These are phyloP conservation scores for Prunus fruticosa DNA, from an alignment of 306 rosid species.

Conservation along the genomic window DNA sequence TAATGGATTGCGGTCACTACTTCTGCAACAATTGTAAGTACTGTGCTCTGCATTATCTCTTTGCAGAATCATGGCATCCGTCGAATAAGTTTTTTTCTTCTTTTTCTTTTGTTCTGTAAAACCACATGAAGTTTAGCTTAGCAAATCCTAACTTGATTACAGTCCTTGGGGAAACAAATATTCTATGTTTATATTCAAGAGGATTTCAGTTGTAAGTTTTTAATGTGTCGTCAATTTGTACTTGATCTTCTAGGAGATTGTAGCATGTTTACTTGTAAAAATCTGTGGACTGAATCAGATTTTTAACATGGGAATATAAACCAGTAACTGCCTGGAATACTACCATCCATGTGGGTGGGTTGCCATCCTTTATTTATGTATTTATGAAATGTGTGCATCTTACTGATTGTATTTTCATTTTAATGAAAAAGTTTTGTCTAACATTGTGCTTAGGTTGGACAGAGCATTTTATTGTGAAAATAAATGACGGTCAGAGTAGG, in stretches of 20 bases:
- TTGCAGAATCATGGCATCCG: background rate
- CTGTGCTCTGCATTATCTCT: background rate
- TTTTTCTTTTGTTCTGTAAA: background rate
- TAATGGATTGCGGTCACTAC: constrained; percentile 35
- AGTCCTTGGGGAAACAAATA: background rate
- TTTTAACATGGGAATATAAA: background rate
- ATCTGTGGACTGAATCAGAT: background rate
- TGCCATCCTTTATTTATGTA: background rate
- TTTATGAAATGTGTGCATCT: background rate
- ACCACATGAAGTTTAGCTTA: background rate
- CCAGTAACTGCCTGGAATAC: background rate
- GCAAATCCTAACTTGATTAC: background rate
- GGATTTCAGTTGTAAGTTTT: background rate
- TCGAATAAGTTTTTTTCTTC: background rate
- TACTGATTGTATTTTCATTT: background rate
- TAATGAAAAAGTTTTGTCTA: background rate
- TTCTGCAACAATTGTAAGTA: constrained; percentile 39
- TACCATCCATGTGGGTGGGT: background rate
- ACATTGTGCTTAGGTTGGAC: constrained; percentile 40
- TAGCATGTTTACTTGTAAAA: background rate
- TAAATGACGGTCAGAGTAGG: constrained; percentile 43
- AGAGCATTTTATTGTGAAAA: constrained; percentile 39
- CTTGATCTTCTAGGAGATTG: background rate
- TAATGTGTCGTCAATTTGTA: background rate
- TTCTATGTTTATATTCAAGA: background rate